Base-by-base conservation (phyloP, 208 protist genomes). In the Entamoeba nuttalli region DNA sequence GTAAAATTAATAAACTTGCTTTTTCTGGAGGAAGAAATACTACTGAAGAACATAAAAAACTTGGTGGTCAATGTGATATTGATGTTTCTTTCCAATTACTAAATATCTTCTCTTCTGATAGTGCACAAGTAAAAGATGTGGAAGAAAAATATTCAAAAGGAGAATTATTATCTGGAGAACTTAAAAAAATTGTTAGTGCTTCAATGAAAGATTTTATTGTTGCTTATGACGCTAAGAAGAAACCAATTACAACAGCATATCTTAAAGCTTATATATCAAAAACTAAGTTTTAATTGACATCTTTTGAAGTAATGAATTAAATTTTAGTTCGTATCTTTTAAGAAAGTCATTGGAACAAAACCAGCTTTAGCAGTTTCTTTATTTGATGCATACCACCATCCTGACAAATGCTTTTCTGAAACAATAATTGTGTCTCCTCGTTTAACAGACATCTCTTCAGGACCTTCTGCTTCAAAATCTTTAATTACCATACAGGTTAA, bases 11-110 rank as follows among this genome's bases (percentile, higher is more conserved):
- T 94, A 98, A 98, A 95, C 95, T 98, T 94, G 98, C 99, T 25
- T 99, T 99, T 96, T 99, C 98, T 0, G 99, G 99, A 50, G 99
- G 96, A 11, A 73, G 94, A 51, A 48, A 9, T 21, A 96, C 62
- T 30, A 84, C 73, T 11, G 96, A 96, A 52, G 96, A 99, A 96
- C 99, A 99, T 97, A 95, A 97, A 35, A 95, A 96, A 95, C 96
- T 97, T 7, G 99, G 99, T 30, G 98, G 98, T 14, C 84, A 96
- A 19, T 15, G 84, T 55, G 94, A 93, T 62, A 52, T 95, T 52
- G 95, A 96, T 55, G 94, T 95, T 35, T 53, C 44, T 7, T 48
- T 95, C 9, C 9, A 94, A 19, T 96, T 94, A 19, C 55, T 96
- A 0, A 44, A 51, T n/a, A 73, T 96, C 11, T 96, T 96, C 44